Evolutionary conservation across 2,329 filamentous ascomycete species (phyloP).

Genomic region (Sporothrix brasiliensis): DNA sequence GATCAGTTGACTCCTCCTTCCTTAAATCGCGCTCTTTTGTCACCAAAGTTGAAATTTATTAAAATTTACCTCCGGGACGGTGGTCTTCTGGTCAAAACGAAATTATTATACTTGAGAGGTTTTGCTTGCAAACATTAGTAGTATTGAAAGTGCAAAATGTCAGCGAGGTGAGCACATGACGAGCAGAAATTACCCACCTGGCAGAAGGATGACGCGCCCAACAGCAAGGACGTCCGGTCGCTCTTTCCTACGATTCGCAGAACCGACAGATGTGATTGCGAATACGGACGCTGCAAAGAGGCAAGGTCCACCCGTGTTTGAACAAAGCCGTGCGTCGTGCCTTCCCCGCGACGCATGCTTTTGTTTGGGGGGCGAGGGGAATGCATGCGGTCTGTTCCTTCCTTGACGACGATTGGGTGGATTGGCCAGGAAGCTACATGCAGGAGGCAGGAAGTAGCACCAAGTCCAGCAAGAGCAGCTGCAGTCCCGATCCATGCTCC

Average conservation of each 20-base stretch:
- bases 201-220: background rate
- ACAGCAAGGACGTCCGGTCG: background rate
- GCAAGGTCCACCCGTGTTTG: constrained; percentile 8
- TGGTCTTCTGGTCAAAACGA: no score
- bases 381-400: constrained; percentile 26
- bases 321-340: constrained; percentile 20
- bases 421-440: constrained; percentile 19
- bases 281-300: background rate
- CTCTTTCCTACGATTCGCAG: constrained; percentile 25
- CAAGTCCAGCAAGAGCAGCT: constrained; percentile 13
- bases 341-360: constrained; percentile 28
- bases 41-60: background rate
- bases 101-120: background rate
- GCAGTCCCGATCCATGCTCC: constrained; percentile 11
- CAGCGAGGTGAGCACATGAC: constrained; percentile 10
- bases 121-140: background rate
- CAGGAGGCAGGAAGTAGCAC: constrained; percentile 26
- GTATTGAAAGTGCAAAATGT: background rate
- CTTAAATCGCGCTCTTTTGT: background rate
- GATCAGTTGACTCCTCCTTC: background rate
- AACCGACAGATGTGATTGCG: constrained; percentile 20
- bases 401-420: constrained; percentile 9
- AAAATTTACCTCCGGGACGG: background rate
- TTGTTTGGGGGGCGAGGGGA: constrained; percentile 3
- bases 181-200: constrained; percentile 2